These are phyloP conservation scores for Fraxinus xanthoxyloides DNA, from an alignment of 305 asterid genomes.

Conservation along the genomic window DNA sequence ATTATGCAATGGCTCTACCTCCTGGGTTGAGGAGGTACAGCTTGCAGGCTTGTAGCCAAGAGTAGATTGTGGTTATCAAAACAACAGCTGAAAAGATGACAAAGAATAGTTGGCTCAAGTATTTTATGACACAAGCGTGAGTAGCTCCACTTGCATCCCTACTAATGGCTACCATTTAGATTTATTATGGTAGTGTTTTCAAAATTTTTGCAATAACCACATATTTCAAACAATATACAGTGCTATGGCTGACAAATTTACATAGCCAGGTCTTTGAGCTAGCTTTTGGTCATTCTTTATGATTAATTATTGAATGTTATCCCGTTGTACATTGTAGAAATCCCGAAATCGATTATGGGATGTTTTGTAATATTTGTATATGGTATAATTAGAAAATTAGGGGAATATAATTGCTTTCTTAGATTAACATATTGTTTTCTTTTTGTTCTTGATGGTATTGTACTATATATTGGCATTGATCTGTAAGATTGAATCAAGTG, in stretches of 20 bases:
- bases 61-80: not conserved
- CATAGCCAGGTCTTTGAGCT: not conserved
- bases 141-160: not conserved
- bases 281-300: not conserved
- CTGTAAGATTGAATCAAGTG: too few relatives aligned
- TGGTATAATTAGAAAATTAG: too few relatives aligned
- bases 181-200: not conserved
- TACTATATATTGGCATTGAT: too few relatives aligned
- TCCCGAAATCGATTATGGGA: too few relatives aligned
- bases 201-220: not conserved
- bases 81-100: not conserved
- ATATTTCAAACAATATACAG: not conserved
- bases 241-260: not conserved
- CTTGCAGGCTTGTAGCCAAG: not conserved
- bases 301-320: not conserved
- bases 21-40: not conserved
- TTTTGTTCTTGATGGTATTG: too few relatives aligned
- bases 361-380: too few relatives aligned
- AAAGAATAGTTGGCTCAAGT: not conserved
- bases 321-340: too few relatives aligned
- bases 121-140: not conserved
- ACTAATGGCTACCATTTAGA: not conserved
- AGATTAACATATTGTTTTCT: too few relatives aligned
- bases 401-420: too few relatives aligned
- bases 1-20: not conserved